Percentiles rank a stretch among this genome's conserved stretches.
These are phyloP conservation scores for Brachypodium distachyon DNA, from an alignment of 202 grass and related monocot genomes.

Conservation along the genomic window DNA sequence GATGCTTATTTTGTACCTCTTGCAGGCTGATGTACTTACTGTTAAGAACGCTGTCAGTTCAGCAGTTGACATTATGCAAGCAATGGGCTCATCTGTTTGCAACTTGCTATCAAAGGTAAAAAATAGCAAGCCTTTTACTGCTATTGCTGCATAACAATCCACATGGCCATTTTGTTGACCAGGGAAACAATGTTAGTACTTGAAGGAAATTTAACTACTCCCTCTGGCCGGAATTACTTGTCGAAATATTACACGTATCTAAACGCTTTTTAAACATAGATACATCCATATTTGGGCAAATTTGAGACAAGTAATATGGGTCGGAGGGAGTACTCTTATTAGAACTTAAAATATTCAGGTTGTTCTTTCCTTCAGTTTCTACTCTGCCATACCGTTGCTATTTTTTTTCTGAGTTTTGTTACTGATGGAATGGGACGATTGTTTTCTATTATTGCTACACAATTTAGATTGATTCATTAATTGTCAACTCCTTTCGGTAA, in stretches of 20 bases:
- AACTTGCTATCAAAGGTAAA: slow-evolving; percentile 84
- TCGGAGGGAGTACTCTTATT: too few species aligned
- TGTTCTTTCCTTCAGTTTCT: neutral
- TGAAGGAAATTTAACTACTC: neutral
- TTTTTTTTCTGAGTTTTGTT: neutral
- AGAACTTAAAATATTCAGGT: neutral
- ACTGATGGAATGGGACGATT: neutral
- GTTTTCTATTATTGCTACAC: neutral
- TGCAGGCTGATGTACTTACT: slow-evolving; percentile 75
- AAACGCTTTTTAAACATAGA: too few species aligned
- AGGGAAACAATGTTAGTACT: neutral
- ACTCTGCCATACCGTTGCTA: neutral
- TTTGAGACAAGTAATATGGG: too few species aligned
- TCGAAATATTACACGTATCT: too few species aligned
- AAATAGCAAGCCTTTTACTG: neutral
- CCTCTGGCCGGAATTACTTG: too few species aligned
- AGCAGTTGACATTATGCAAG: slow-evolving; percentile 93
- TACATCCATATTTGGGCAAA: too few species aligned
- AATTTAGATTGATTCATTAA: neutral
- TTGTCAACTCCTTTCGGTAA: neutral
- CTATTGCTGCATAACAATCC: neutral
- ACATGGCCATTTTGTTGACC: neutral
- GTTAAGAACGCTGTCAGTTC: slow-evolving; percentile 87
- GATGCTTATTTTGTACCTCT: slow-evolving; percentile 6
- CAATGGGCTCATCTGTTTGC: slow-evolving; percentile 74